Percentiles rank a stretch among this genome's conserved stretches.
phyloP scores from a whole-genome alignment of 2,329 filamentous ascomycete genomes.

The Colletotrichum spaethianum region DNA sequence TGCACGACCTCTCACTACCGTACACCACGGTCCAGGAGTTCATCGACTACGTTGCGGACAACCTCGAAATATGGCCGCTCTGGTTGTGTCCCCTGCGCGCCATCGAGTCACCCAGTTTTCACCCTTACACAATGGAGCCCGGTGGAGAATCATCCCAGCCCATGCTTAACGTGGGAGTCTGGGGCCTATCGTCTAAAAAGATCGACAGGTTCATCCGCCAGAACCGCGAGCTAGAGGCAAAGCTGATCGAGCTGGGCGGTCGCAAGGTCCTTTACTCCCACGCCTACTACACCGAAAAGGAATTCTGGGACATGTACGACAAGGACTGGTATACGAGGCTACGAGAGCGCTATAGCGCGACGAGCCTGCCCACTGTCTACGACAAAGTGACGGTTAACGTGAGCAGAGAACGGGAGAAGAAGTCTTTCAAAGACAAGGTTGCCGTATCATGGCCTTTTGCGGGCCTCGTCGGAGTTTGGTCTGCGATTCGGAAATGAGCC shows the following conservation, averaged over 20 bases:
- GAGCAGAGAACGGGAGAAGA: conserved; percentile 14
- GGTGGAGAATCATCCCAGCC: conserved; percentile 20
- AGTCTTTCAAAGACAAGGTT: conserved; percentile 20
- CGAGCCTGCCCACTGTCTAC: conserved; percentile 73
- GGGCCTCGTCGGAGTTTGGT: conserved; percentile 40
- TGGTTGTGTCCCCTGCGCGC: conserved; percentile 69
- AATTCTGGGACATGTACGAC: conserved; percentile 79
- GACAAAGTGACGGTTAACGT: conserved; percentile 73
- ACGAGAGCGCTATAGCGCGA: conserved; percentile 69
- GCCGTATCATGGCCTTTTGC: conserved; percentile 40
- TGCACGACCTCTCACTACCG: conserved; percentile 74
- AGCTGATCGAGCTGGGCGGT: conserved; percentile 71
- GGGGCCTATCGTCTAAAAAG: conserved; percentile 64
- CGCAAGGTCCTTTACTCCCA: conserved; percentile 82
- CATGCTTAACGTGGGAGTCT: conserved; percentile 73
- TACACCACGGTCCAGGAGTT: conserved; percentile 60
- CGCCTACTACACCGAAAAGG: conserved; percentile 76
- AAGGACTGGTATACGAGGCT: conserved; percentile 71
- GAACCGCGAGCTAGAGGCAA: conserved; percentile 74
- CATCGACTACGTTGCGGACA: conserved; percentile 61
- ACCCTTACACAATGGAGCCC: conserved; percentile 32
- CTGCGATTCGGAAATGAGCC: conserved; percentile 32
- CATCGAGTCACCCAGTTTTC: conserved; percentile 51
- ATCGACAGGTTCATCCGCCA: conserved; percentile 63
- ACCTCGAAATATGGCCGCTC: conserved; percentile 65